These are phyloP conservation scores for Enterospora canceri DNA, from an alignment of 371 early-diverging fungal species.

Conservation along the genomic window DNA sequence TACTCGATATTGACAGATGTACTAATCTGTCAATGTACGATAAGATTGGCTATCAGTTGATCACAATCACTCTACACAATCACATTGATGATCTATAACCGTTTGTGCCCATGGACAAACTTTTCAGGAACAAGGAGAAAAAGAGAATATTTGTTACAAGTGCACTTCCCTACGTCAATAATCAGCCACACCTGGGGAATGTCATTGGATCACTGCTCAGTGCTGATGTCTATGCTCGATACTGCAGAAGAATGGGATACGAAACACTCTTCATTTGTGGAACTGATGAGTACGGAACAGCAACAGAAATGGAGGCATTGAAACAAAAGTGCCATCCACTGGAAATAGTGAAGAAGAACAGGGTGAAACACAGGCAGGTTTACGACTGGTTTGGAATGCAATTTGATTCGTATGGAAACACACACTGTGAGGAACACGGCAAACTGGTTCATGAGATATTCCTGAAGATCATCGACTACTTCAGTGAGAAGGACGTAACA, in stretches of 20 bases:
- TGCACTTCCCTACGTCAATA: conserved; percentile 98
- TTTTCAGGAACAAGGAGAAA: not conserved
- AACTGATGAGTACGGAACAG: conserved; percentile 99
- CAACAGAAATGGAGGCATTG: conserved; percentile 94
- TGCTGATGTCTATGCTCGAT: conserved; percentile 91
- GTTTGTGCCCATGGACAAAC: not conserved
- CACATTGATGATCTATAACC: not conserved
- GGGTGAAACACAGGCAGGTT: conserved; percentile 68
- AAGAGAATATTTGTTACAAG: conserved; percentile 67
- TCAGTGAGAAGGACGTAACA: conserved; percentile 65
- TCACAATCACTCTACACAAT: not conserved
- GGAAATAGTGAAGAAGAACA: conserved; percentile 87
- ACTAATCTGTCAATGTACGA: no score
- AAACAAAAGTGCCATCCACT: conserved; percentile 59
- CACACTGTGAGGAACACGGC: conserved; percentile 74
- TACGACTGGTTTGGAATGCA: conserved; percentile 89
- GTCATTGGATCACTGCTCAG: conserved; percentile 89
- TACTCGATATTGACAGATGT: not conserved
- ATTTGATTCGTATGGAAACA: conserved; percentile 91
- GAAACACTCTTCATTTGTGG: conserved; percentile 87
- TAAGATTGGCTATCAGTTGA: no score
- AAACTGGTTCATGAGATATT: conserved; percentile 81
- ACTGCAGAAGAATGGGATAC: conserved; percentile 72
- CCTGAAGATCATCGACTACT: conserved; percentile 63
- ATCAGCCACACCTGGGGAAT: conserved; percentile 97